Evolutionary conservation across 345 rosid genomes (phyloP).

Genomic region (Gossypium herbaceum): DNA sequence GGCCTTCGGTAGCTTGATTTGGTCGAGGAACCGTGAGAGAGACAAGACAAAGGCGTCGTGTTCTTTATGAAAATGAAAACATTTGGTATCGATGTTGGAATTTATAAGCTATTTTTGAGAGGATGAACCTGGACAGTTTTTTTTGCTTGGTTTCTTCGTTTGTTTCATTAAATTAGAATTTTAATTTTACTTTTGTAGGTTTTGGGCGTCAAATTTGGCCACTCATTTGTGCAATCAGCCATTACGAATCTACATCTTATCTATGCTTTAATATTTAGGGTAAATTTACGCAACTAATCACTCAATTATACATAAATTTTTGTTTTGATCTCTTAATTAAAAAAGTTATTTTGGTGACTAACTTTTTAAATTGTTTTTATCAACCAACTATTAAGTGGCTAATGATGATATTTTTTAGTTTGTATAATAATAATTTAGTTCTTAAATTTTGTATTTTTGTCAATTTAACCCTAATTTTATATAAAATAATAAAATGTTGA

Average conservation of each 20-base stretch:
- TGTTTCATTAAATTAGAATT: neutral
- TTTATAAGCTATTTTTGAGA: conserved; percentile 8
- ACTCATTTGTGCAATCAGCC: neutral
- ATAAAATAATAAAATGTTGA: too few relatives aligned
- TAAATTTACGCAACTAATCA: too few relatives aligned
- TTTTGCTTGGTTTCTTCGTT: neutral
- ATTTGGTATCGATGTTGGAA: neutral
- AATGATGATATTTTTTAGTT: too few relatives aligned
- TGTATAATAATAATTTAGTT: too few relatives aligned
- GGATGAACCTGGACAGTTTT: conserved; percentile 50
- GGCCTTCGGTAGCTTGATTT: neutral
- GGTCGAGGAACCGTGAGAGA: neutral
- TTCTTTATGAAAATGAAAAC: neutral
- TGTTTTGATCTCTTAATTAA: too few relatives aligned
- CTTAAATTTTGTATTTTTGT: too few relatives aligned
- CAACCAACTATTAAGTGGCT: too few relatives aligned
- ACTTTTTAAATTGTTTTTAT: too few relatives aligned
- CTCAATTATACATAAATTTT: too few relatives aligned
- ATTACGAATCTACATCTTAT: neutral
- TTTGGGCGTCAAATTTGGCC: conserved; percentile 9
- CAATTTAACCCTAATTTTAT: too few relatives aligned
- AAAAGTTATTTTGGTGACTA: too few relatives aligned
- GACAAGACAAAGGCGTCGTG: neutral
- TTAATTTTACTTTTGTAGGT: neutral
- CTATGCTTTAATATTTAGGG: neutral